These are phyloP conservation scores for Kluyveromyces sp. DNA, from an alignment of 1,139 yeast species.

Conservation along the genomic window DNA sequence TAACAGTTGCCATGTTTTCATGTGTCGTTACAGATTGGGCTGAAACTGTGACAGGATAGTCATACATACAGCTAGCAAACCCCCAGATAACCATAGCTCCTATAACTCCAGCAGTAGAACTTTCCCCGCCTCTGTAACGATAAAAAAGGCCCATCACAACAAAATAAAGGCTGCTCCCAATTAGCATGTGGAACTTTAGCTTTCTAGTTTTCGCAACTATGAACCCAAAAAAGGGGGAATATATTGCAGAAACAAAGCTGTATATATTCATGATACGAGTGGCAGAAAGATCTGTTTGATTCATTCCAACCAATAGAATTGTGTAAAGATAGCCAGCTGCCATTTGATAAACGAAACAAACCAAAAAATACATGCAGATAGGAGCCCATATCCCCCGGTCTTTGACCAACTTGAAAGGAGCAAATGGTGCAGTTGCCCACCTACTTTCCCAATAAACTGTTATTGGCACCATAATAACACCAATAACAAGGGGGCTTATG, in stretches of 20 bases:
- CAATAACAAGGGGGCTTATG: constrained; percentile 57
- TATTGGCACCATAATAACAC: constrained; percentile 45
- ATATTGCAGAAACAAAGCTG: constrained; percentile 53
- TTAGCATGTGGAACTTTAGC: constrained; percentile 49
- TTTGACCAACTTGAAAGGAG: constrained; percentile 46
- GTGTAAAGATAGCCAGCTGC: constrained; percentile 59
- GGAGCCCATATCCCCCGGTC: constrained; percentile 66
- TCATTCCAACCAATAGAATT: constrained; percentile 51
- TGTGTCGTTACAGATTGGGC: constrained; percentile 50
- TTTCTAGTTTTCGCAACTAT: constrained; percentile 42
- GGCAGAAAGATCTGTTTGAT: constrained; percentile 50
- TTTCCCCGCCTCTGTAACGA: constrained; percentile 45
- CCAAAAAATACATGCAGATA: constrained; percentile 30
- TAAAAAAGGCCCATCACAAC: constrained; percentile 46
- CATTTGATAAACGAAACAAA: constrained; percentile 53
- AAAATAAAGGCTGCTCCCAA: constrained; percentile 49
- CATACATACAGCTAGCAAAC: constrained; percentile 53
- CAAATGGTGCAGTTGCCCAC: constrained; percentile 45
- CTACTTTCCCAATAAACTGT: constrained; percentile 47
- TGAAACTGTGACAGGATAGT: constrained; percentile 9
- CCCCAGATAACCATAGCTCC: constrained; percentile 59
- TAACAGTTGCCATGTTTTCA: constrained; percentile 51
- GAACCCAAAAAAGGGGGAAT: constrained; percentile 49
- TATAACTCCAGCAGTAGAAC: constrained; percentile 43
- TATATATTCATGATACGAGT: constrained; percentile 54